Base-by-base conservation (phyloP, 768 basidiomycete genomes). In the Mycena latifolia region DNA sequence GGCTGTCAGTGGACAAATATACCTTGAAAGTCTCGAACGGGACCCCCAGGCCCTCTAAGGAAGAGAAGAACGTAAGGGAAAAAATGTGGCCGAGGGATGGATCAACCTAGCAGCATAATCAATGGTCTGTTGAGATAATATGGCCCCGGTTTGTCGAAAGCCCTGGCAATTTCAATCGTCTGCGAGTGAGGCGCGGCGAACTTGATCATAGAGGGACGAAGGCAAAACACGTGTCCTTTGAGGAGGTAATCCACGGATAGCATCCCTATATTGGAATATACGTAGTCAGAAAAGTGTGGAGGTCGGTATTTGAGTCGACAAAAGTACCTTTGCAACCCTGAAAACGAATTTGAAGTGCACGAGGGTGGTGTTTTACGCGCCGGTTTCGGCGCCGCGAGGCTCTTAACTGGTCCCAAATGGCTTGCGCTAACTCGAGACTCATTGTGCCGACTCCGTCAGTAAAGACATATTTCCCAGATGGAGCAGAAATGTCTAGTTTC, bases 371-470 rank as follows among this genome's bases (percentile, higher is more conserved):
- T 54, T 75, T 77, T 15, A 69, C 74, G 5, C 73, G 73, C 28
- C 77, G 74, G 15, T 71, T 72, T 14, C 80, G 77, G 29, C 78
- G 76, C 35, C 82, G 81, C 2, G 78, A 75, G 1, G 79, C 70
- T 53, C 77, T 81, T 24, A 82, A 69, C 28, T 82, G 76, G 8
- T 81, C 68, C 57, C 81, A 83, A 14, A 92, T 87, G 10, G 81
- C 83, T 6, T 74, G 70, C 1, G 89, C 88, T 22, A 92, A 74
- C 22, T 85, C 81, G 10, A 74, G 73, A 1, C 89, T 91, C 65
- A 91, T 83, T 0, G 84, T 87, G 0, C 91, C 92, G 24, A 90
- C 87, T 8, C 91, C 92, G 72, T 93, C 92, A 0, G 91, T 92
- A 74, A 91, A 92, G 50, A 78, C 76, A 63, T 84, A 87, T 24